Evolutionary conservation across 306 rosid species (phyloP), one percentile per base, ranked within the genome.

Genomic region (Corylus avellana): DNA sequence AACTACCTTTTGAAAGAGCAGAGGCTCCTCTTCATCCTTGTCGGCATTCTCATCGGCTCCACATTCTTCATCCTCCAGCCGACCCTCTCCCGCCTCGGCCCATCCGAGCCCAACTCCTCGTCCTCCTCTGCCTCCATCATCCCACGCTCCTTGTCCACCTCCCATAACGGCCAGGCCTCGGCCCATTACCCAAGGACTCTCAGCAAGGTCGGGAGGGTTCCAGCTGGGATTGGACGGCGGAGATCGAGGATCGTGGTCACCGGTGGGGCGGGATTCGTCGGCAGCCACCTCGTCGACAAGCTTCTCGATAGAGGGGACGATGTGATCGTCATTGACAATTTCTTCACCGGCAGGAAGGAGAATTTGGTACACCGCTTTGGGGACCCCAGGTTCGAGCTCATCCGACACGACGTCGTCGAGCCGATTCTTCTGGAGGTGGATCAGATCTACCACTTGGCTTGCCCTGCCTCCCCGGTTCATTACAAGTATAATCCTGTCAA

Each of bases 361-460:
- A 94, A 94, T 70, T 72, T 94, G 73, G 97, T 87, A 2, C 97
- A 94, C 48, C 87, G 90, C 62, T 88, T 94, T 61, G 89, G 91
- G 39, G 89, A 94, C 71, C 94, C 98, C 2, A 79, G 88, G 57
- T 94, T 94, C 68, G 98, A 94, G 92, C 91, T 94, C 6, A 92
- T 94, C 80, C 90, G 98, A 0, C 98, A 94, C 61, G 98, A 94
- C 71, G 98, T 92, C 50, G 96, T 94, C 17, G 98, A 92, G 70
- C 98, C 98, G 12, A 89, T 94, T 59, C 90, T 94, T 18, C 59
- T 94, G 73, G 98, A 94, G 89, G 97, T 90, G 10, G 98, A 94
- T 87, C 97, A 94, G 97, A 92, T 94, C 94, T 94, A 94, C 77
- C 98, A 94, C 68, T 85, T 94, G 80, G 98, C 98, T n/a, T 94